Percentiles rank a stretch among this genome's conserved stretches.
phyloP scores from a whole-genome alignment of 2,329 filamentous ascomycete genomes.

The Epichloe festucae region DNA sequence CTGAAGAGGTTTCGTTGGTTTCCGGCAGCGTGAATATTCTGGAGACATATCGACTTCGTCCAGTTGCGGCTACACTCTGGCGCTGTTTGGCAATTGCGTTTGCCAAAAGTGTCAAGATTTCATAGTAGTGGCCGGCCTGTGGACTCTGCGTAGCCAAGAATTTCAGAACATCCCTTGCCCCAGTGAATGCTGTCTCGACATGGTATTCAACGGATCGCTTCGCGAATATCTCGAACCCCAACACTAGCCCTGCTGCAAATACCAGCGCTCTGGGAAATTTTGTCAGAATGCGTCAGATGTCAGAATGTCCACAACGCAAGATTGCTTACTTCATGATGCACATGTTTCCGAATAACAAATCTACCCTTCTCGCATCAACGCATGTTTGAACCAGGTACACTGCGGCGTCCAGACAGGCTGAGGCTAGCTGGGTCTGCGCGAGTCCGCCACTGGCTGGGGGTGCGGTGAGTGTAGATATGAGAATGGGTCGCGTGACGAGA shows the following conservation, averaged over 20 bases:
- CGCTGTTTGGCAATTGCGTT: slow-evolving; percentile 31
- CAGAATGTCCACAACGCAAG: too few species aligned
- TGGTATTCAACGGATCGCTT: slow-evolving; percentile 30
- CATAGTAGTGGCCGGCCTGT: slow-evolving; percentile 43
- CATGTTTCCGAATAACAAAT: slow-evolving; percentile 39
- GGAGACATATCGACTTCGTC: slow-evolving; percentile 16
- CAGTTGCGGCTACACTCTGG: slow-evolving; percentile 9
- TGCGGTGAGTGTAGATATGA: slow-evolving; percentile 36
- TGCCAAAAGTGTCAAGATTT: slow-evolving; percentile 36
- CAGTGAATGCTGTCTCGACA: slow-evolving; percentile 34
- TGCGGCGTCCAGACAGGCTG: slow-evolving; percentile 42
- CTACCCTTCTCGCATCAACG: slow-evolving; percentile 30
- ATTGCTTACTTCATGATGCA: slow-evolving; percentile 41
- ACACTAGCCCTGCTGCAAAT: slow-evolving; percentile 42
- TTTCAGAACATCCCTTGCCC: slow-evolving; percentile 35
- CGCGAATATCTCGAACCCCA: slow-evolving; percentile 43
- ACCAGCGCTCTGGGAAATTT: slow-evolving; percentile 29
- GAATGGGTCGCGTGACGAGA: slow-evolving; percentile 40
- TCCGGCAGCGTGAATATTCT: slow-evolving; percentile 13
- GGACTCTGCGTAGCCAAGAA: slow-evolving; percentile 35
- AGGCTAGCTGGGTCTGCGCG: slow-evolving; percentile 27
- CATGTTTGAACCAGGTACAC: slow-evolving; percentile 43
- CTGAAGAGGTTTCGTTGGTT: background rate
- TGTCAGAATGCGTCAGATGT: too few species aligned
- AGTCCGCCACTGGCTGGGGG: slow-evolving; percentile 16